Base-by-base conservation (phyloP, 768 basidiomycete species). In the Candolleomyces eurysporus region DNA sequence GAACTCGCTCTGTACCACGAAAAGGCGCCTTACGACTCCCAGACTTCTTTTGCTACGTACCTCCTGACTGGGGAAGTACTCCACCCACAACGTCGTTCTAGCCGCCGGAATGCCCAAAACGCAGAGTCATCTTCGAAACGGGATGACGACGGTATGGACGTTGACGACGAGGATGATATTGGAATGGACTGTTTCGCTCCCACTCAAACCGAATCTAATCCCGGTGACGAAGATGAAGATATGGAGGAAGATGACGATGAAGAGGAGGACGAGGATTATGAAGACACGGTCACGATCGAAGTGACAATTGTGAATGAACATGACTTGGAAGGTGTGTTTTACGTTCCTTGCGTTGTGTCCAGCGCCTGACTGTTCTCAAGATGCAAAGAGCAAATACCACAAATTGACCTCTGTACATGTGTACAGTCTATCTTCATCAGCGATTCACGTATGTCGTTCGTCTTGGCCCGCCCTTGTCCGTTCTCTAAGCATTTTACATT, bases 341-440 rank as follows among this genome's bases (percentile, higher is more conserved):
- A 26, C 52, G 42, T 21, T 42, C 19, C 16, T 46, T 6, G n/a
- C 17, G 11, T 19, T 19, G 3, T 14, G 6, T 43, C 4, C 31
- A 3, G 6, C 21, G 26, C 48, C 11, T 11, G 31, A 45, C 36
- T 32, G 60, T 63, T 36, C 36, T 36, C 36, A 36, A 91, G 91
- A 67, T 58, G 78, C 82, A 0, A 86, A 82, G 69, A 70, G 77
- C 4, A 78, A 80, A 54, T 91, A 87, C 65, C 65, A 69, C 0
- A 78, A 76, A 26, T 65, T 91, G n/a, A 68, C 78, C 63, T 82
- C 82, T 1, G 75, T 86, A 14, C 84, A 90, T 65, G 73, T 94
- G 9, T 93, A 94, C 71, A 85, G 89, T 67, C 68, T 94, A 32
- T 85, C 91, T 0, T 87, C 90, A 1, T 82, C 85, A 1, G 81